These are phyloP conservation scores for Xylaria sp. DNA, from an alignment of 2,329 filamentous ascomycete species.

Conservation along the genomic window DNA sequence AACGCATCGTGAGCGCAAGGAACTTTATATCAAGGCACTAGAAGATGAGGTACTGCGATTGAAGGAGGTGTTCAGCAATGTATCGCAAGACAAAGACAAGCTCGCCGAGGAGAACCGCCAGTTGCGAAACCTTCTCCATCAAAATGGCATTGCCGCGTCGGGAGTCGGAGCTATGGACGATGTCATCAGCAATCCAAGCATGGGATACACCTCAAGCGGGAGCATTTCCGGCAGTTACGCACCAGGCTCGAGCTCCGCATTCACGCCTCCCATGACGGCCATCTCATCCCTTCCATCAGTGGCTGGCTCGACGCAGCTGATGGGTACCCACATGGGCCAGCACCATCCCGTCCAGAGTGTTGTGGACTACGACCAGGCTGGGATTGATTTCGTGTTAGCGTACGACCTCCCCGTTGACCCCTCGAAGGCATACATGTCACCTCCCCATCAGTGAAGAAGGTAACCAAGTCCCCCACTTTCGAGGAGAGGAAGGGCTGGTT, in stretches of 20 bases:
- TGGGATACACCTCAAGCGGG: slow-evolving; percentile 61
- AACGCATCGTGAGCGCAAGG: slow-evolving; percentile 96
- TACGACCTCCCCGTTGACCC: slow-evolving; percentile 69
- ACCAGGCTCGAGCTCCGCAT: slow-evolving; percentile 57
- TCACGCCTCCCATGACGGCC: slow-evolving; percentile 60
- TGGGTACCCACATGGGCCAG: slow-evolving; percentile 48
- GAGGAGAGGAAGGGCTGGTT: slow-evolving; percentile 40
- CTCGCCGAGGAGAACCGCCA: slow-evolving; percentile 82
- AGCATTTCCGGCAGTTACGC: slow-evolving; percentile 73
- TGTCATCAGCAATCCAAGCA: slow-evolving; percentile 57
- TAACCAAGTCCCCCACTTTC: slow-evolving; percentile 38
- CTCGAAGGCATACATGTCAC: slow-evolving; percentile 73
- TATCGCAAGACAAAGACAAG: slow-evolving; percentile 78
- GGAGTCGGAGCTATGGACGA: slow-evolving; percentile 53
- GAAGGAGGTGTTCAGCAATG: slow-evolving; percentile 82
- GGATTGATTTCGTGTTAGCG: slow-evolving; percentile 92
- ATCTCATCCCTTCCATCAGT: slow-evolving; percentile 56
- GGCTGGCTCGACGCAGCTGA: slow-evolving; percentile 49
- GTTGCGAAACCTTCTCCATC: slow-evolving; percentile 67
- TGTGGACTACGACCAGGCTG: slow-evolving; percentile 81
- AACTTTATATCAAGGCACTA: slow-evolving; percentile 92
- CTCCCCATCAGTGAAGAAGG: slow-evolving; percentile 64
- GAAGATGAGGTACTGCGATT: slow-evolving; percentile 91
- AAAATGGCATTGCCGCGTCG: slow-evolving; percentile 60
- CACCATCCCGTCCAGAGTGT: slow-evolving; percentile 51